Percentiles rank a stretch among this genome's conserved stretches.
Conservation (phyloP, 2,329 filamentous ascomycete species). For the Purpureocillium takamizusanense region DNA sequence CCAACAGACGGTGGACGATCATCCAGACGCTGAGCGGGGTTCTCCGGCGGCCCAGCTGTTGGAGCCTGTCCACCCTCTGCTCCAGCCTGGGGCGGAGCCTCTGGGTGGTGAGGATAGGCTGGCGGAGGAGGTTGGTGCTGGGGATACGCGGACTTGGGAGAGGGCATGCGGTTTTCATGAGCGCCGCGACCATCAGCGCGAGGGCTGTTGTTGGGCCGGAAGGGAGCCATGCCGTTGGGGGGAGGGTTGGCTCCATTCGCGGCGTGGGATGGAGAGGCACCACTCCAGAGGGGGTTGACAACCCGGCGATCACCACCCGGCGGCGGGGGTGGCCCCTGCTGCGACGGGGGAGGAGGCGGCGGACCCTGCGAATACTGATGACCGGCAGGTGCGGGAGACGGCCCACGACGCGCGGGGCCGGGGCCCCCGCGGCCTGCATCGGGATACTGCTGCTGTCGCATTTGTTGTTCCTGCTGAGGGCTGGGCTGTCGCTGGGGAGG, state of each 20-base stretch:
- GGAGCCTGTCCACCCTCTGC: slow-evolving; percentile 45
- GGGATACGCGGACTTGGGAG: slow-evolving; percentile 79
- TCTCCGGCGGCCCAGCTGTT: slow-evolving; percentile 47
- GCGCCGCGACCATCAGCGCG: slow-evolving; percentile 69
- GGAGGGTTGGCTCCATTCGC: slow-evolving; percentile 29
- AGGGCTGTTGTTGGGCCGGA: slow-evolving; percentile 64
- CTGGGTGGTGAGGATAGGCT: slow-evolving; percentile 62
- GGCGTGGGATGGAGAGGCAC: slow-evolving; percentile 27
- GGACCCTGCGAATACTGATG: slow-evolving; percentile 41
- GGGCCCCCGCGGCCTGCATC: slow-evolving; percentile 18
- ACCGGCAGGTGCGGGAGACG: slow-evolving; percentile 26
- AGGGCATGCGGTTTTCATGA: slow-evolving; percentile 78
- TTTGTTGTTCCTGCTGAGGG: slow-evolving; percentile 57
- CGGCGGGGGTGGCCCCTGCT: slow-evolving; percentile 39
- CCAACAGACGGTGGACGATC: slow-evolving; percentile 72
- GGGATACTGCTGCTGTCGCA: slow-evolving; percentile 53
- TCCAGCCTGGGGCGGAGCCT: slow-evolving; percentile 48
- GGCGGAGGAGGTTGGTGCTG: slow-evolving; percentile 53
- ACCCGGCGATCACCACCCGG: slow-evolving; percentile 45
- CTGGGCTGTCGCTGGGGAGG: slow-evolving; percentile 65
- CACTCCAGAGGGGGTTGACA: slow-evolving; percentile 50
- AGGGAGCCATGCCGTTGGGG: slow-evolving; percentile 55
- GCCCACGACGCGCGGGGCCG: slow-evolving; percentile 32
- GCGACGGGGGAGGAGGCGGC: slow-evolving; percentile 30
- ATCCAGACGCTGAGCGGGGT: slow-evolving; percentile 52